Conservation (phyloP, 2,329 filamentous ascomycete genomes). For the Tothia fuscella region DNA sequence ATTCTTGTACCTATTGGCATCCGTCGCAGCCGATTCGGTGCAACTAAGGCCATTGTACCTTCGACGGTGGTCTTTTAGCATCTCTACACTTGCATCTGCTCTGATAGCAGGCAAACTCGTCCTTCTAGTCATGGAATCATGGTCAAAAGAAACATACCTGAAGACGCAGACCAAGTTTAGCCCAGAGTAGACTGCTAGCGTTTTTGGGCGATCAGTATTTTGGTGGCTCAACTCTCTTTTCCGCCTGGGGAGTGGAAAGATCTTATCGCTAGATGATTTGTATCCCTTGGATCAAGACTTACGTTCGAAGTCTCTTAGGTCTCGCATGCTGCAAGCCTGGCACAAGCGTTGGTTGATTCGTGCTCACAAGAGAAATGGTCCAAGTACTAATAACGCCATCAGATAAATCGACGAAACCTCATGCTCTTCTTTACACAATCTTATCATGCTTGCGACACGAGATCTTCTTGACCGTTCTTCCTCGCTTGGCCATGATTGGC, state of each 20-base stretch:
- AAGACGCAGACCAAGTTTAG: conserved; percentile 12
- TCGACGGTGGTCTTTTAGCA: conserved; percentile 10
- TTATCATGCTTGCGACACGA: conserved; percentile 2
- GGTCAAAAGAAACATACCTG: conserved; percentile 13
- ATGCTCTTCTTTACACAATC: background rate
- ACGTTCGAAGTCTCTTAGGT: background rate
- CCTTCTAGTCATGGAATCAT: conserved; percentile 15
- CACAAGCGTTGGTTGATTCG: conserved; percentile 7
- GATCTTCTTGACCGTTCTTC: background rate
- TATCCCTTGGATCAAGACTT: conserved; percentile 13
- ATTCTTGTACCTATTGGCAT: background rate
- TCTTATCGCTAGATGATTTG: conserved; percentile 17
- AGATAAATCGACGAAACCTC: background rate
- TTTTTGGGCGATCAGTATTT: conserved; percentile 20
- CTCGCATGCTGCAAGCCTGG: conserved; percentile 2
- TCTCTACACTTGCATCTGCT: conserved; percentile 13
- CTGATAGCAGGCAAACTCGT: conserved; percentile 14
- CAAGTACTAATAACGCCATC: background rate
- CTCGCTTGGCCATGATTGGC: conserved; percentile 2
- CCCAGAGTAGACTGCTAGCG: conserved; percentile 14
- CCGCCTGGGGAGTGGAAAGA: conserved; percentile 18
- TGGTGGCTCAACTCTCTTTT: conserved; percentile 27
- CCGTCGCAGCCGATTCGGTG: conserved; percentile 12
- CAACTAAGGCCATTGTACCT: conserved; percentile 16
- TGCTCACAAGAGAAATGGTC: background rate